Conservation (phyloP, 768 basidiomycete species). For the Lyophyllum atratum region DNA sequence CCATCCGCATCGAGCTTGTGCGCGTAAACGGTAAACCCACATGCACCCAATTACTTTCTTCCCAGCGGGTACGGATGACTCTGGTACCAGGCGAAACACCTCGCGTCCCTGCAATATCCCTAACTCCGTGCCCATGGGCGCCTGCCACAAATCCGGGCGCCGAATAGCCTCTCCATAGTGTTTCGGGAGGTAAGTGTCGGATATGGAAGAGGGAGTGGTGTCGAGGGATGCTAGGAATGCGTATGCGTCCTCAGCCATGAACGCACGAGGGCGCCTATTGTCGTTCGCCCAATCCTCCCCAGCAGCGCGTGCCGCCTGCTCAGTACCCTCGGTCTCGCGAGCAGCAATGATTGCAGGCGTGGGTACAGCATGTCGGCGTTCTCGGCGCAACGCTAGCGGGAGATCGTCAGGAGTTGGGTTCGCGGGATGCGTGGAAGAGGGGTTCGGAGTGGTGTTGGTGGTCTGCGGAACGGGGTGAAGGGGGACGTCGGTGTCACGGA, state of each 20-base stretch:
- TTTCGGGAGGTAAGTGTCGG: conserved; percentile 1
- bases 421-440: too few species aligned
- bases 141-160: conserved; percentile 13
- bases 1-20: conserved; percentile 30
- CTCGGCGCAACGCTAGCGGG: too few species aligned
- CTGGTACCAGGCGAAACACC: conserved; percentile 18
- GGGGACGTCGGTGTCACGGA: not conserved
- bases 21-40: conserved; percentile 28
- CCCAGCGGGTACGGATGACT: not conserved
- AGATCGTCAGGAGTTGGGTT: too few species aligned
- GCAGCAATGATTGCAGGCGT: not conserved
- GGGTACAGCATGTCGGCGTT: too few species aligned
- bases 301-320: not conserved
- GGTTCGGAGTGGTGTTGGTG: too few species aligned
- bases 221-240: not conserved
- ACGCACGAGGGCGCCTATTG: not conserved
- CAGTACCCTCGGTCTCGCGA: not conserved
- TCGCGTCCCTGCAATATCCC: conserved; percentile 16
- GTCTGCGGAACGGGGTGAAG: too few species aligned
- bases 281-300: not conserved
- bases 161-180: conserved; percentile 14
- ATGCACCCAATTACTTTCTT: conserved; percentile 13
- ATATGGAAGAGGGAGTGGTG: not conserved
- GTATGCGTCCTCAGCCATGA: not conserved
- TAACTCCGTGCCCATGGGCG: conserved; percentile 19